Evolutionary conservation across 805 yeast species (phyloP), one percentile per base, ranked within the genome.

Genomic region (Zygoascus bituminiphila): DNA sequence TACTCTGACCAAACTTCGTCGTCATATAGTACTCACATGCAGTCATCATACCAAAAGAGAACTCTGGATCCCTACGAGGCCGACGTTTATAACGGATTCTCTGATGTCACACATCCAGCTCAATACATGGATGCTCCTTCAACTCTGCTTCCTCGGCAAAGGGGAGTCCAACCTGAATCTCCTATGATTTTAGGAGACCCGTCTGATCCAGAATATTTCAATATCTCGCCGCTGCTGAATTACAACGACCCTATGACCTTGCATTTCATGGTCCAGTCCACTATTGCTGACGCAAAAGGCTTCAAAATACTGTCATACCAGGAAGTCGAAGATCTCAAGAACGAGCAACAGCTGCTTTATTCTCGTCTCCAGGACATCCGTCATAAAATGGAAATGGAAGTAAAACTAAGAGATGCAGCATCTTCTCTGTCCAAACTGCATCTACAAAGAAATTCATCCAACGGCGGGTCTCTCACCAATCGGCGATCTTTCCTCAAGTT

Each of bases 341-440:
- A 59, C 41, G 54, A 54, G 41, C 45, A 49, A 19, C 35, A 29
- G 8, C 36, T 51, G 37, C 47, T 54, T 22, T 19, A 43, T 9
- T 46, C 57, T 19, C 47, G 59, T 5, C 33, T 52, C 22, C 47
- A 47, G 10, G 60, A 59, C 20, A 39, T 54, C 15, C 19, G 45
- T 15, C 53, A 51, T 40, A 49, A 56, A 40, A 48, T 59, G 23
- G 46, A 42, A 36, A 50, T 59, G 54, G 61, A 59, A 41, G 21
- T 15, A 33, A 59, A 58, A 46, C 48, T 59, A 39, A 46, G 55
- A 14, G 61, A 58, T 21, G 62, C 62, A 5, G 60, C 62, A 2
- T 35, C 51, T 9, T 50, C 56, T 7, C 42, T 59, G 5, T 50
- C 54, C 33, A 51, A 54, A 25, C 55, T 59, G 8, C 58, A 51